A percentile compares a stretch with the other conserved stretches of the same genome.
These are phyloP conservation scores for Corynespora cassiicola DNA, from an alignment of 2,329 filamentous ascomycete species.

Conservation along the genomic window DNA sequence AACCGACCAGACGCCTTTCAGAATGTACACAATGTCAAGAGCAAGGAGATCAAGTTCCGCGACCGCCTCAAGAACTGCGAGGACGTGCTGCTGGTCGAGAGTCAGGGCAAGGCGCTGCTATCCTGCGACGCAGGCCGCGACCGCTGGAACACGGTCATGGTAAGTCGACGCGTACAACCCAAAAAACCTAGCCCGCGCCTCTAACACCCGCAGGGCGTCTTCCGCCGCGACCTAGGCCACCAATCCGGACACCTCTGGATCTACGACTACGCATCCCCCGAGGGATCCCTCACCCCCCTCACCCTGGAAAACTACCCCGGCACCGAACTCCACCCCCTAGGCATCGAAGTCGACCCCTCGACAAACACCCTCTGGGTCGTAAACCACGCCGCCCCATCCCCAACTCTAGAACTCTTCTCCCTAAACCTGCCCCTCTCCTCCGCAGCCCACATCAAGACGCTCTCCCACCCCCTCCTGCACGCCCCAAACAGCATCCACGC, in stretches of 20 bases:
- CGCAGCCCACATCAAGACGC: constrained; percentile 35
- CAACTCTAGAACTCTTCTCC: constrained; percentile 40
- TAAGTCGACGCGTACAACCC: constrained; percentile 20
- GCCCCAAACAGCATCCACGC: constrained; percentile 49
- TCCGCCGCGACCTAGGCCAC: constrained; percentile 22
- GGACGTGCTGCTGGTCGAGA: constrained; percentile 48
- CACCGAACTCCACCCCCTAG: constrained; percentile 51
- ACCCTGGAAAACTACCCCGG: constrained; percentile 28
- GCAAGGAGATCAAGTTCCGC: constrained; percentile 40
- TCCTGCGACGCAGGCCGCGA: constrained; percentile 53
- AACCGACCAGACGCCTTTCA: constrained; percentile 29
- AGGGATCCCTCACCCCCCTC: constrained; percentile 30
- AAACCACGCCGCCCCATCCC: constrained; percentile 46
- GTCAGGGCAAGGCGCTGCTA: constrained; percentile 46
- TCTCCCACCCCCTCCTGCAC: constrained; percentile 40
- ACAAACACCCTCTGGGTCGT: constrained; percentile 47
- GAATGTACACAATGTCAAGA: constrained; percentile 27
- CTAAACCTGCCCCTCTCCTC: constrained; percentile 26
- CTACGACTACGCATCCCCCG: constrained; percentile 43
- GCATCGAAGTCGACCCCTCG: constrained; percentile 44
- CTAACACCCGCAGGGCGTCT: constrained; percentile 31
- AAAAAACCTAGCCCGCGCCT: no score
- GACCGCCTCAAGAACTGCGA: constrained; percentile 52
- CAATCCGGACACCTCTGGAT: constrained; percentile 44
- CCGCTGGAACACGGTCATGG: constrained; percentile 55